Evolutionary conservation across 345 rosid species (phyloP).

Genomic region (Lumnitzera racemosa): DNA sequence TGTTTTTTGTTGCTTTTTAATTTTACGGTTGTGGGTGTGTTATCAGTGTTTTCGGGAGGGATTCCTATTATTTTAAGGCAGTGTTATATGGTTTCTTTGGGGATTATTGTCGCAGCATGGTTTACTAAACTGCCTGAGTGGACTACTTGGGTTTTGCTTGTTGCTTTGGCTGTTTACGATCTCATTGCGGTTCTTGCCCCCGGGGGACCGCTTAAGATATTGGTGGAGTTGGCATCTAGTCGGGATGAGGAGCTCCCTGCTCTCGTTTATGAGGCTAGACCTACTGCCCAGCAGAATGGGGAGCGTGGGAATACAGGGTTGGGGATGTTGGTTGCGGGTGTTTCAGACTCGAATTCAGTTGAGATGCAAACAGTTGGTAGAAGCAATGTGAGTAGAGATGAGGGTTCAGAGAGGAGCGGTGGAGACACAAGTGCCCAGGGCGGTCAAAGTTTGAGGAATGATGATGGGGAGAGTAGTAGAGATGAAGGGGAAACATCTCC

Average conservation of each 20-base stretch:
- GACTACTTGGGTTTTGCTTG: slow-evolving; percentile 88
- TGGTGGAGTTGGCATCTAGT: slow-evolving; percentile 84
- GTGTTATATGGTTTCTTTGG: slow-evolving; percentile 81
- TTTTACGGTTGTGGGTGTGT: slow-evolving; percentile 76
- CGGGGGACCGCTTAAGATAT: slow-evolving; percentile 89
- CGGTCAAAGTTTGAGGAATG: slow-evolving; percentile 20
- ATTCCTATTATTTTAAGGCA: slow-evolving; percentile 74
- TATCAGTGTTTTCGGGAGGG: slow-evolving; percentile 72
- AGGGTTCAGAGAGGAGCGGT: slow-evolving; percentile 14
- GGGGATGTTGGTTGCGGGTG: slow-evolving; percentile 60
- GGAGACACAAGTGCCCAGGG: slow-evolving; percentile 10
- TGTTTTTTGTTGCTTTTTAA: slow-evolving; percentile 65
- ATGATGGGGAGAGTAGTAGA: slow-evolving; percentile 25
- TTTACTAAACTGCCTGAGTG: slow-evolving; percentile 91
- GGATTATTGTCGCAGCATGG: slow-evolving; percentile 89
- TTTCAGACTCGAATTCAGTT: slow-evolving; percentile 56
- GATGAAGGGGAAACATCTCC: slow-evolving; percentile 47
- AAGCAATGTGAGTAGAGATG: slow-evolving; percentile 16
- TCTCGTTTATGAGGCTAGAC: slow-evolving; percentile 87
- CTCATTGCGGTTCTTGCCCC: slow-evolving; percentile 91
- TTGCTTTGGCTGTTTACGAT: slow-evolving; percentile 89
- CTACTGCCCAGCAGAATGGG: slow-evolving; percentile 42
- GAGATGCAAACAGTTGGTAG: slow-evolving; percentile 61
- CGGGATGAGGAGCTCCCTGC: slow-evolving; percentile 97
- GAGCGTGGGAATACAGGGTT: slow-evolving; percentile 36